A percentile compares a stretch with the other conserved stretches of the same genome.
Conservation (phyloP, 1,139 yeast species). For the Petasospora rhodanensis region DNA sequence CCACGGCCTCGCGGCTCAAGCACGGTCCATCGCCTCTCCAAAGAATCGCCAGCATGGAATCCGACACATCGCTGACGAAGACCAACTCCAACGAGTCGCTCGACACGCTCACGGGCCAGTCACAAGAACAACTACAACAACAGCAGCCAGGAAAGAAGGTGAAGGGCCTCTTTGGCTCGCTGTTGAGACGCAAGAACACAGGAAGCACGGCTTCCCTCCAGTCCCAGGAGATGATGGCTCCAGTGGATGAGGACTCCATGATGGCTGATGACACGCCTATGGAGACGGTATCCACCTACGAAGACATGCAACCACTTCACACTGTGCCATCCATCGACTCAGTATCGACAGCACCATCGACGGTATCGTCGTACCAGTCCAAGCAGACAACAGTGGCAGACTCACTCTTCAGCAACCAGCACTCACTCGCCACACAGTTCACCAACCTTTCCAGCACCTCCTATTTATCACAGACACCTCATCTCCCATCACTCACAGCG, state of each 20-base stretch:
- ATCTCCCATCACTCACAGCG: no score
- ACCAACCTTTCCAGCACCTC: conserved; percentile 19
- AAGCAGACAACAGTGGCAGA: conserved; percentile 7
- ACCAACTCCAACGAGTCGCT: conserved; percentile 21
- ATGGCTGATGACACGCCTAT: not conserved
- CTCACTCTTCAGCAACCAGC: conserved; percentile 20
- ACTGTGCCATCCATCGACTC: conserved; percentile 23
- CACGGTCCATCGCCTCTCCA: conserved; percentile 26
- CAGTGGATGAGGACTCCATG: no score
- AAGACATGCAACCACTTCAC: conserved; percentile 18
- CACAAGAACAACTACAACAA: conserved; percentile 4
- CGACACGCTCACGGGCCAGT: conserved; percentile 12
- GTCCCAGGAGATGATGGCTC: conserved; percentile 14
- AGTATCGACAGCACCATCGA: conserved; percentile 11
- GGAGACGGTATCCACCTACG: no score
- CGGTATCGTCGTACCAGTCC: no score
- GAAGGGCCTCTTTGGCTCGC: conserved; percentile 16
- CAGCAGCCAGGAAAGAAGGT: conserved; percentile 11
- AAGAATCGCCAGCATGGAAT: conserved; percentile 19
- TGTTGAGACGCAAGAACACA: conserved; percentile 15
- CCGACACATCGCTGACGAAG: conserved; percentile 21
- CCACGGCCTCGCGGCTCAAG: no score
- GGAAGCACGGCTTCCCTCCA: no score
- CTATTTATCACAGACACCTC: no score
- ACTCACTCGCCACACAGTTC: conserved; percentile 16